A percentile compares a stretch with the other conserved stretches of the same genome.
phyloP scores from a whole-genome alignment of 495 filamentous ascomycete species.

The Penicillium verhagenii region DNA sequence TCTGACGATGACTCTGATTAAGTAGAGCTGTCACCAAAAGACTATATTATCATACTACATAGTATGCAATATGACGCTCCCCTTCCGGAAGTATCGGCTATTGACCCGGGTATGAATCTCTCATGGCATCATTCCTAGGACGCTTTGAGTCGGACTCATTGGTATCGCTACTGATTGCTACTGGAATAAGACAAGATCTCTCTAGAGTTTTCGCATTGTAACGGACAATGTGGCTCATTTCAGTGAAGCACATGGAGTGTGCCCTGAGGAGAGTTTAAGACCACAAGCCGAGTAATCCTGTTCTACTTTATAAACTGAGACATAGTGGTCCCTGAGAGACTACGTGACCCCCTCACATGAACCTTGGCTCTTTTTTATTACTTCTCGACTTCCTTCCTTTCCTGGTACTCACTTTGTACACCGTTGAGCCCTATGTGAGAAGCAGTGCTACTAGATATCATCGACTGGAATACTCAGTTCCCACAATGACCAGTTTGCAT shows the following conservation, averaged over 20 bases:
- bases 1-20: slow-evolving; percentile 78
- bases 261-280: not conserved
- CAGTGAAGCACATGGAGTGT: not conserved
- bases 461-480: not conserved
- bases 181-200: not conserved
- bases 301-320: not conserved
- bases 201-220: not conserved
- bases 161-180: not conserved
- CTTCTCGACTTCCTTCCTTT: not conserved
- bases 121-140: not conserved
- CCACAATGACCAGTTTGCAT: not conserved
- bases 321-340: not conserved
- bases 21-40: not conserved
- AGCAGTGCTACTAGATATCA: not conserved
- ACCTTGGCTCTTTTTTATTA: slow-evolving; percentile 1
- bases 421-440: not conserved
- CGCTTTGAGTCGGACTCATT: not conserved
- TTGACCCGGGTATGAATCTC: not conserved
- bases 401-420: not conserved
- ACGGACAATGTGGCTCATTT: not conserved
- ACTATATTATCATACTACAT: too few species aligned
- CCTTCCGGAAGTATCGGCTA: not conserved
- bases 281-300: not conserved
- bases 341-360: slow-evolving; percentile 5
- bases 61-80: not conserved